Base-by-base conservation (phyloP, 1,284 basidiomycete species). In the Apiotrichum gracile region DNA sequence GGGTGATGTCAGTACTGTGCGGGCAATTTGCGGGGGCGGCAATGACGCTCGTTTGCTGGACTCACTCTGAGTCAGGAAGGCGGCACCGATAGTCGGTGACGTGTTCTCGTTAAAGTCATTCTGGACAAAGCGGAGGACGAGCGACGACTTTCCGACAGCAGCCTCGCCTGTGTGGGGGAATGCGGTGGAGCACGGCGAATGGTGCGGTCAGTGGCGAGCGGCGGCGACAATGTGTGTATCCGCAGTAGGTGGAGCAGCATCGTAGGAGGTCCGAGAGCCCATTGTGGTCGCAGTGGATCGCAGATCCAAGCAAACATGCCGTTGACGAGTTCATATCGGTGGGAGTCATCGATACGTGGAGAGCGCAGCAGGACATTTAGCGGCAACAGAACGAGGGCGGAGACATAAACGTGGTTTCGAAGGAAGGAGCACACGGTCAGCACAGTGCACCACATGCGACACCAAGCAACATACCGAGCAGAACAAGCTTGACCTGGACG, bases 131-230 rank as follows among this genome's bases (percentile, higher is more conserved):
- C 96, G 87, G 58, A 98, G 83, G 37, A 98, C 96, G 54, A 99
- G 86, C 25, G 93, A 97, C n/a, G 93, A 97, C 80, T 99, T 99
- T 61, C 96, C 96, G 51, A 99, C 96, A 54, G 96, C 94, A 57
- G 94, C 92, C 80, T 98, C 96, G 65, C 94, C 91, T 94, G 69
- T 38, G 26, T 8, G 31, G 22, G 22, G 12, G 22, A 25, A 40
- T 31, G 31, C 31, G 31, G 12, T 10, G 31, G 31, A 31, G 31
- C 9, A 31, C n/a, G n/a, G n/a, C n/a, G n/a, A n/a, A n/a, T n/a
- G n/a, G n/a, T n/a, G n/a, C n/a, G n/a, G n/a, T n/a, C n/a, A n/a
- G 17, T 40, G 37, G 19, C n/a, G 10, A 16, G 8, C n/a, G 1
- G 29, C 5, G 16, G 14, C 5, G 8, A n/a, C n/a, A n/a, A n/a